phyloP scores from a whole-genome alignment of 2,329 filamentous ascomycete species.

The Didymella glomerata region DNA sequence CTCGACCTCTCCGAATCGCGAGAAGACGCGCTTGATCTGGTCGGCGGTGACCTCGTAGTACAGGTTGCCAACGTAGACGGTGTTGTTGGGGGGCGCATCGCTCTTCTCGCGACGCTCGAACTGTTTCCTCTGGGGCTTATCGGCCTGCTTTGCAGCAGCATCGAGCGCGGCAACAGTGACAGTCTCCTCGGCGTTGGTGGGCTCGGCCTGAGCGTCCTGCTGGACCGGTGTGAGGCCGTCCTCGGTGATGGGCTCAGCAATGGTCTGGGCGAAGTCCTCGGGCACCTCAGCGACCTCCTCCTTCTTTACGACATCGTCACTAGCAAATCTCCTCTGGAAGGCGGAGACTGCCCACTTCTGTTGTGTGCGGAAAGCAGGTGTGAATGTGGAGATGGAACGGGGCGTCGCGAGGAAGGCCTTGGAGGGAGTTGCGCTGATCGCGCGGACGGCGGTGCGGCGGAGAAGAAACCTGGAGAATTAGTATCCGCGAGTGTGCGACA shows the following conservation, averaged over 20 bases:
- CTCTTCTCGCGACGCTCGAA: slow-evolving; percentile 8
- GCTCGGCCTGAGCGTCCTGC: slow-evolving; percentile 34
- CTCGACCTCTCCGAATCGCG: slow-evolving; percentile 64
- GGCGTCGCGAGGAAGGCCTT: slow-evolving; percentile 55
- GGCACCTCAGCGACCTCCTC: slow-evolving; percentile 43
- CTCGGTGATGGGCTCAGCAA: slow-evolving; percentile 47
- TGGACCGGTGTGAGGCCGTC: slow-evolving; percentile 42
- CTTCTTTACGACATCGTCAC: slow-evolving; percentile 55
- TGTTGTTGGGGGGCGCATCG: slow-evolving; percentile 41
- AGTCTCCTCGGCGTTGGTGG: slow-evolving; percentile 40
- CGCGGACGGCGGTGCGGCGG: slow-evolving; percentile 65
- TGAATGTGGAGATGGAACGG: slow-evolving; percentile 47
- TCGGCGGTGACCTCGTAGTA: slow-evolving; percentile 72
- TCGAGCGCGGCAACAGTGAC: slow-evolving; percentile 39
- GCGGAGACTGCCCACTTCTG: slow-evolving; percentile 51
- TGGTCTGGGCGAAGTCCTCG: slow-evolving; percentile 49
- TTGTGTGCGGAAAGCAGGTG: slow-evolving; percentile 42
- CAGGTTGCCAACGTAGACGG: slow-evolving; percentile 73
- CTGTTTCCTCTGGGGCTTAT: background rate
- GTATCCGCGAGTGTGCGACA: background rate
- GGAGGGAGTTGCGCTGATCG: slow-evolving; percentile 59
- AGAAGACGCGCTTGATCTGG: slow-evolving; percentile 67
- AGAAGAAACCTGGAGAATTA: slow-evolving; percentile 62
- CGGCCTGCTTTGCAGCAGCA: slow-evolving; percentile 13
- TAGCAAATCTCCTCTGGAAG: slow-evolving; percentile 60